phyloP scores from a whole-genome alignment of 805 yeast genomes.

The Metschnikowia kunwiensis region DNA sequence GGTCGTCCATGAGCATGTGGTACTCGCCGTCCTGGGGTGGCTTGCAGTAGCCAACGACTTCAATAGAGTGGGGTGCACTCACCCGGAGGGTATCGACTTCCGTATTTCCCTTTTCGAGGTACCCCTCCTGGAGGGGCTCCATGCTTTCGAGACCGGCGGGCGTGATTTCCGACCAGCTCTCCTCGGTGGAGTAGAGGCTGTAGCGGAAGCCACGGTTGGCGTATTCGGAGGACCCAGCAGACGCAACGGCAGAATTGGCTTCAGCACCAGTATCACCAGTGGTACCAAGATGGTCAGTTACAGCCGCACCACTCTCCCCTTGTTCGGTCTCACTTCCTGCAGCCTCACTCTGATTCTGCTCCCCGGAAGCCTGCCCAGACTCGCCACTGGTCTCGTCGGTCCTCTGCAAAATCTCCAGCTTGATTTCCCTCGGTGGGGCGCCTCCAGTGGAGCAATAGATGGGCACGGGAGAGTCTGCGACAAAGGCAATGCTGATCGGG shows the following conservation, averaged over 20 bases:
- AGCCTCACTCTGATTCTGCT: background rate
- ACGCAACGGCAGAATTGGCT: background rate
- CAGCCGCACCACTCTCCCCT: background rate
- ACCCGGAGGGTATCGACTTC: background rate
- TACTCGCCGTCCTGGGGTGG: background rate
- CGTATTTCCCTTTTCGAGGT: background rate
- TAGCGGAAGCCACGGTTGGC: background rate
- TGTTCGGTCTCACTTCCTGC: background rate
- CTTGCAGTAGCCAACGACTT: constrained; percentile 1
- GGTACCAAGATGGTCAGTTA: background rate
- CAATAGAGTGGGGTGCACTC: background rate
- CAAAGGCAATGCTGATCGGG: background rate
- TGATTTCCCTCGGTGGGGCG: background rate
- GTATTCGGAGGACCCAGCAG: background rate
- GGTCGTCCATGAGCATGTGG: background rate
- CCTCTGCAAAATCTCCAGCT: background rate
- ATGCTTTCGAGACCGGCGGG: background rate
- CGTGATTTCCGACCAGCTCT: background rate
- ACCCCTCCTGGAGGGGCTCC: constrained; percentile 1
- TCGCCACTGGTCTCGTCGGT: background rate
- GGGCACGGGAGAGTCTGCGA: background rate
- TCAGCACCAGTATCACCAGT: background rate
- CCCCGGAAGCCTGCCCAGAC: background rate
- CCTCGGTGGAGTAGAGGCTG: background rate
- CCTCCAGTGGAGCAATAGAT: background rate